phyloP scores from a whole-genome alignment of 31 red algal species.

The Endocladia muricata region DNA sequence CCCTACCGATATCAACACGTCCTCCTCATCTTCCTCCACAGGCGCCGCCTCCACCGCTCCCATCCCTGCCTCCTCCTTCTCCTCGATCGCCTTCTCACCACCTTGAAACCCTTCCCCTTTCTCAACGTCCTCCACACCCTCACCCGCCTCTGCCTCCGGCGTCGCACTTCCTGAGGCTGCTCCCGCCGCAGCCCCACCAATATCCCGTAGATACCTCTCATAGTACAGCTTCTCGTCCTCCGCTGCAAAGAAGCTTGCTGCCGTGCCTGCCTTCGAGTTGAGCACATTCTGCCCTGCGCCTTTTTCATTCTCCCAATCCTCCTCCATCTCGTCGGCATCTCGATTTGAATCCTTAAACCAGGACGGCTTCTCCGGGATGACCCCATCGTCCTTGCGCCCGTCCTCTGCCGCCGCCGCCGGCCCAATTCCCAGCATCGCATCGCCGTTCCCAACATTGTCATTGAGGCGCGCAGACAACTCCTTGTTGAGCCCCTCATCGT shows the following conservation, averaged over 20 bases:
- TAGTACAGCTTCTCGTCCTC: conserved; percentile 55
- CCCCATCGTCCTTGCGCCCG: conserved; percentile 19
- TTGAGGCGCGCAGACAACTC: neutral
- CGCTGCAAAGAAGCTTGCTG: conserved; percentile 35
- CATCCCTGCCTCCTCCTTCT: no score
- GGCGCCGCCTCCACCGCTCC: neutral
- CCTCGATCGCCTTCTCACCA: neutral
- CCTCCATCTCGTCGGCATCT: conserved; percentile 43
- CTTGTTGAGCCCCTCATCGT: conserved; percentile 45
- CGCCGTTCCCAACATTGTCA: neutral
- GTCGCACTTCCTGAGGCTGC: no score
- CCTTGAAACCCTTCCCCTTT: neutral
- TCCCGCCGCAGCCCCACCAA: neutral
- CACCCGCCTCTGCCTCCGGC: neutral
- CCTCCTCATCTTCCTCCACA: conserved; percentile 17
- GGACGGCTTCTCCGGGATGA: conserved; percentile 58
- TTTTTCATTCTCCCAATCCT: conserved; percentile 36
- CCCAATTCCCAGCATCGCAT: neutral
- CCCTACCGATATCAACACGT: conserved; percentile 32
- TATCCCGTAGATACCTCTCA: conserved; percentile 39
- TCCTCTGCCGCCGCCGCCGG: neutral
- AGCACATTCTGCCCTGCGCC: conserved; percentile 29
- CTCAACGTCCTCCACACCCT: conserved; percentile 3
- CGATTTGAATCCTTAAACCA: conserved; percentile 48
- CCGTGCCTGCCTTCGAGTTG: conserved; percentile 45